Base-by-base conservation (phyloP, 192 early-diverging fungal genomes). In the Linnemannia exigua region DNA sequence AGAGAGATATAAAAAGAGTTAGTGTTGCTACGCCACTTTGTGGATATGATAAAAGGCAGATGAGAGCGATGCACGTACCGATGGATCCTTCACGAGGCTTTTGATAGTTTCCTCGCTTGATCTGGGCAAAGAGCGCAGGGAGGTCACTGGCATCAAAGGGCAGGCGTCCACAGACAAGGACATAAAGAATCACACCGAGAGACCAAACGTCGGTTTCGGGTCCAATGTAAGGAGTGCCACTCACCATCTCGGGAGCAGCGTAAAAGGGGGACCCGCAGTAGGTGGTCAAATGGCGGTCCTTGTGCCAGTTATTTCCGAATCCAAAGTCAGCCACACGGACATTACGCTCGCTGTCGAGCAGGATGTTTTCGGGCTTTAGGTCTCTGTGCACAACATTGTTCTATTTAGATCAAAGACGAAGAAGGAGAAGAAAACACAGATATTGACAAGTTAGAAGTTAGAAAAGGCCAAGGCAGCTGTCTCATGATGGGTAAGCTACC, bases 211-310 rank as follows among this genome's bases (percentile, higher is more conserved):
- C 92, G 19, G 88, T 90, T 37, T 91, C 89, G 36, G 92, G 91
- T 14, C 93, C 93, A 50, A 79, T 87, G 44, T 93, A 93, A 15
- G 90, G 90, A 1, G 90, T 91, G 8, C 90, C 92, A 22, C 88
- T 90, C 33, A 93, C 92, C 91, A 93, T 93, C 77, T 93, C 92
- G 19, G 93, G 93, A 0, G 92, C 88, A n/a, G 93, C 93, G 67
- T 93, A 93, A 66, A 90, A 92, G 14, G 92, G 92, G 19, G 87
- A 92, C 5, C 94, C 94, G 79, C 94, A 95, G 75, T 92, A 94
- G 14, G 94, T 95, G 47, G 89, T 91, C 47, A 95, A 81, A 36
- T 92, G 81, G n/a, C 91, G 79, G 17, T 90, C 86, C 36, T 88
- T 84, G 58, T 89, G 76, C 72, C 89, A 88, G 35, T 87, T 84